Base-by-base conservation (phyloP, 2,329 filamentous ascomycete species). In the Cordyceps tenuipes region DNA sequence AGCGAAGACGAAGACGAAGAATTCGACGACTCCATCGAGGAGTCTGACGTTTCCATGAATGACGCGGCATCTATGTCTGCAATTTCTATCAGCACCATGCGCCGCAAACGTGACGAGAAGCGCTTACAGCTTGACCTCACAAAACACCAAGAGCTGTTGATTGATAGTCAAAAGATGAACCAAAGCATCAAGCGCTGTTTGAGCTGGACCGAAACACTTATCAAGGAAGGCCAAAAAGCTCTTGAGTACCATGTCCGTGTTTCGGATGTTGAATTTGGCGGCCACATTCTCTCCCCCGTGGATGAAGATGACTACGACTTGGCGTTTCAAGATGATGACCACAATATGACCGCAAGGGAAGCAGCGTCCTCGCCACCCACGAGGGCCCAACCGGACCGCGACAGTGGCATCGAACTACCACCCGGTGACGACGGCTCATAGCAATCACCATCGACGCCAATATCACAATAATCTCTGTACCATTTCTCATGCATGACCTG, bases 81-180 rank as follows among this genome's bases (percentile, higher is more conserved):
- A 31, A 75, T 73, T 43, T 69, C 75, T 63, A 70, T 71, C 66
- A 68, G 84, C 73, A 62, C 78, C 67, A 66, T 79, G 68, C 77
- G 89, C 63, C 81, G 85, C n/a, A 81, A 84, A 53, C 82, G 83
- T 57, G 93, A 97, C 64, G 91, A 96, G 70, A 87, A 87, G 65
- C 84, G 90, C 34, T 78, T 97, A n/a, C 84, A 88, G 66, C 80
- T 91, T 5, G 94, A 99, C 72, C 80, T 99, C 0, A 82, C 86
- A 3, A 93, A 92, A 69, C 94, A 99, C 71, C 90, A 91, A 65
- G 88, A 96, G 68, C 78, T 97, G 1, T 82, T 99, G 9, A 78
- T 91, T 44, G 92, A 96, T 70, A 94, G 89, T 65, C 91, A 97
- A 69, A 95, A 91, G 76, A 91, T 97, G 79, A 97, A 97, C 70